Evolutionary conservation across 202 grass and related monocot genomes (phyloP), one percentile per base, ranked within the genome.

Genomic region (Schoenoplectus tabernaemontani): DNA sequence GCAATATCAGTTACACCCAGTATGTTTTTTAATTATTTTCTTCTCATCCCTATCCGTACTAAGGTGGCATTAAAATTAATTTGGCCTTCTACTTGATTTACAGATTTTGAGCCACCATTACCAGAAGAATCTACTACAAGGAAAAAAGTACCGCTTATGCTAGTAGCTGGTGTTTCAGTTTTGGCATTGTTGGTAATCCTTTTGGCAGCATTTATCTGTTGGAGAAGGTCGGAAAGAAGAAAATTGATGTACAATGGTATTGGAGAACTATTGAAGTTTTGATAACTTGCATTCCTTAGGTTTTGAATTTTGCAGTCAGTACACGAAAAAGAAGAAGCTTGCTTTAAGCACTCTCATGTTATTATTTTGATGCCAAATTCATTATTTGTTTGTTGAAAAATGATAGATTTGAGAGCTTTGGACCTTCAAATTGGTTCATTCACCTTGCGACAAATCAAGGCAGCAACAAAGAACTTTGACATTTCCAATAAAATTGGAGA

Each of bases 391-490:
- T 80, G 17, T 26, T 80, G 38, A 7, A 44, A 28, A 48, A 79
- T 80, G 78, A 64, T 69, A 97, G 95, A 97, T 84, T 84, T 94
- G 71, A 80, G 74, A 86, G 80, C 80, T 72, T 81, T 90, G 65
- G 95, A 97, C 76, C 91, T 97, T 20, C 91, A 94, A 77, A 88
- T 82, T 34, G 95, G 94, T 51, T 86, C 87, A 43, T 97, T 97
- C 71, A 90, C 91, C 78, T 92, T 97, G 78, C 85, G 78, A 58
- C 94, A 97, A 92, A 92, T 97, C 33, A 97, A 97, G 89, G 82
- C 78, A 61, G 91, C 91, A 81, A 97, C 94, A 58, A 86, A 83
- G 51, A 94, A 92, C 81, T 97, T 97, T 5, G 82, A 94, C 75
- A 37, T 58, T 48, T 82, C 74, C 26, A 93, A 97, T 56, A 92